Evolutionary conservation across 208 protist genomes (phyloP).

Genomic region (Crithidia thermophila): DNA sequence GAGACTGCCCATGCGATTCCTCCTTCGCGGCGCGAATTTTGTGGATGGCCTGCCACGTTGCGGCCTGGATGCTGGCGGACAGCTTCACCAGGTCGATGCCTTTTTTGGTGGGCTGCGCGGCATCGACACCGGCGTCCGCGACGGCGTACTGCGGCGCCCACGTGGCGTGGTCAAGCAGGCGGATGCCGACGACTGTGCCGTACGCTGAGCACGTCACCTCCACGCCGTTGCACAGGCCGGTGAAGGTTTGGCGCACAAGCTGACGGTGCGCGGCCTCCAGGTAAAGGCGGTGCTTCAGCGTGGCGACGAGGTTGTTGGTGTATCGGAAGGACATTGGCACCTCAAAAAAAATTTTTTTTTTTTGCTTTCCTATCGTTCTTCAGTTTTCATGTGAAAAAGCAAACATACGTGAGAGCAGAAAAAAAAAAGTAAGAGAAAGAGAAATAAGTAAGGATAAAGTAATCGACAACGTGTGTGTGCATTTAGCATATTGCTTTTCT

Average conservation of each 20-base stretch:
- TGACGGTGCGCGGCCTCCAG: constrained; percentile 74
- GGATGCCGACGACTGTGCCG: constrained; percentile 67
- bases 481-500: too few species aligned
- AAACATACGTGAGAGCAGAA: neutral
- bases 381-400: neutral
- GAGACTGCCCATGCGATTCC: constrained; percentile 58
- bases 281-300: constrained; percentile 74
- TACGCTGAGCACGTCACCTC: constrained; percentile 78
- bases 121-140: neutral
- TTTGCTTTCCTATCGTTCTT: neutral
- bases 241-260: constrained; percentile 60
- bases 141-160: constrained; percentile 72
- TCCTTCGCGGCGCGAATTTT: constrained; percentile 72
- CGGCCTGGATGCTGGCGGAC: constrained; percentile 64
- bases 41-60: constrained; percentile 68
- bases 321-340: constrained; percentile 94
- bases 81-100: constrained; percentile 61
- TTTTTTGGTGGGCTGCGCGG: constrained; percentile 10
- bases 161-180: constrained; percentile 44
- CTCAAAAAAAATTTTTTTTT: neutral
- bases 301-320: constrained; percentile 85
- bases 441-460: too few species aligned
- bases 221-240: constrained; percentile 71
- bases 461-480: too few species aligned
- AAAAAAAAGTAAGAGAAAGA: neutral